Base-by-base conservation (phyloP, 2,329 filamentous ascomycete genomes). In the Talaromyces verruculosus region DNA sequence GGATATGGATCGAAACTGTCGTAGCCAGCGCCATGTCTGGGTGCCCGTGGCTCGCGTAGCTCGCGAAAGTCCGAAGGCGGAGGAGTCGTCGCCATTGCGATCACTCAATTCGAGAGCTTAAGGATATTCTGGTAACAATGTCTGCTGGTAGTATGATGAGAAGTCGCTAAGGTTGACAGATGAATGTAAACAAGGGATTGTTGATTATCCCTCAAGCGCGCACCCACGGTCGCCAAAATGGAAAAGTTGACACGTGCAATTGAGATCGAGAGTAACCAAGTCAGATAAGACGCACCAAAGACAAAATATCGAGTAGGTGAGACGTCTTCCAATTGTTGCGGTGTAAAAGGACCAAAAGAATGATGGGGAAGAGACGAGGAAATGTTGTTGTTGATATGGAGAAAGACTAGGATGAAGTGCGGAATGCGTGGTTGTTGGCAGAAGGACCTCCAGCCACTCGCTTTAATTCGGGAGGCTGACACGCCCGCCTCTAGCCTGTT, bases 1-100 rank as follows among this genome's bases (percentile, higher is more conserved):
- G 76, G 71, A 70, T 79, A 78, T 25, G 77, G 78, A 51, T 77
- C 76, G 68, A 76, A 79, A 39, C 73, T 68, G 69, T 82, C 79
- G 69, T 82, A 80, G 65, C 74, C 76, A 65, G 80, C 71, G 55
- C 81, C 82, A 75, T 82, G 79, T 64, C 76, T 77, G 60, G 82
- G 82, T 66, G 81, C 80, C 49, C 75, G 73, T 53, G 82, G 82
- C 58, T 77, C 77, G n/a, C 77, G 72, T 19, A 60, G 81, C 58
- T 78, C 77, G 63, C 80, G 69, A 30, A 75, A 75, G 41, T 77
- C 74, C 17, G 80, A 80, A 57, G 81, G 81, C n/a, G 81, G 81
- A 64, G 81, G 81, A 70, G 81, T 82, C 43, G 80, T 77, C 62
- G 80, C 77, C 79, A 82, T 82, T 61, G 65, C 74, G 67, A 45